These are phyloP conservation scores for Hymenoscyphus fructigenus DNA, from an alignment of 2,329 filamentous ascomycete species.

Conservation along the genomic window DNA sequence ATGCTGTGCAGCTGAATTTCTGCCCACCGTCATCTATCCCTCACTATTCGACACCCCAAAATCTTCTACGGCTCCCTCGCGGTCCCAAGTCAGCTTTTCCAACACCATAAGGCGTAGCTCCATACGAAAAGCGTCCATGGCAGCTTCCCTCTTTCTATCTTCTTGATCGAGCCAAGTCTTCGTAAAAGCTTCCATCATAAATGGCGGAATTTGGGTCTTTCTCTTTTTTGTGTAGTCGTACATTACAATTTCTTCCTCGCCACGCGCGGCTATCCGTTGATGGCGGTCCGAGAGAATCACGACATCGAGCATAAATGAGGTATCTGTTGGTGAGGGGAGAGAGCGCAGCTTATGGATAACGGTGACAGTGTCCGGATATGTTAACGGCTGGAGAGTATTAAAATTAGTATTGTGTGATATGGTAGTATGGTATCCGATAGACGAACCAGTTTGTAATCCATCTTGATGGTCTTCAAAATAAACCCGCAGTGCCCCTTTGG, in stretches of 20 bases:
- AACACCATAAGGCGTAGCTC: constrained; percentile 58
- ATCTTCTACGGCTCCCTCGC: constrained; percentile 69
- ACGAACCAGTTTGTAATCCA: constrained; percentile 85
- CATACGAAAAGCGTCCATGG: constrained; percentile 64
- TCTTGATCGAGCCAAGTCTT: constrained; percentile 62
- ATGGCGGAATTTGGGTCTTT: constrained; percentile 58
- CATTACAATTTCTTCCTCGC: constrained; percentile 74
- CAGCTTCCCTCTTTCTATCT: constrained; percentile 52
- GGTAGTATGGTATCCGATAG: constrained; percentile 3
- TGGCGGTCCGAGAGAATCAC: constrained; percentile 74
- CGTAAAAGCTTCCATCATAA: constrained; percentile 60
- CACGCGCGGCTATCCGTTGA: constrained; percentile 69
- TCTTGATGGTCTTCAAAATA: constrained; percentile 80
- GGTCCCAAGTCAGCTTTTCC: constrained; percentile 74
- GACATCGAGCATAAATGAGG: constrained; percentile 59
- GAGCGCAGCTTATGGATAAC: constrained; percentile 74
- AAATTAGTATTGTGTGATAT: background rate
- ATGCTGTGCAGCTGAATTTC: background rate
- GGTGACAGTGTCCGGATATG: constrained; percentile 76
- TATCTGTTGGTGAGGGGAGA: constrained; percentile 24
- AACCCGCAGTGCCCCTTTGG: constrained; percentile 63
- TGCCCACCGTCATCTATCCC: background rate
- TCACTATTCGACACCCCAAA: constrained; percentile 42
- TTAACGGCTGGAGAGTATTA: constrained; percentile 63
- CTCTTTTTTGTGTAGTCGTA: constrained; percentile 67